These are phyloP conservation scores for Mycena haematopus DNA, from an alignment of 768 basidiomycete genomes.

Conservation along the genomic window DNA sequence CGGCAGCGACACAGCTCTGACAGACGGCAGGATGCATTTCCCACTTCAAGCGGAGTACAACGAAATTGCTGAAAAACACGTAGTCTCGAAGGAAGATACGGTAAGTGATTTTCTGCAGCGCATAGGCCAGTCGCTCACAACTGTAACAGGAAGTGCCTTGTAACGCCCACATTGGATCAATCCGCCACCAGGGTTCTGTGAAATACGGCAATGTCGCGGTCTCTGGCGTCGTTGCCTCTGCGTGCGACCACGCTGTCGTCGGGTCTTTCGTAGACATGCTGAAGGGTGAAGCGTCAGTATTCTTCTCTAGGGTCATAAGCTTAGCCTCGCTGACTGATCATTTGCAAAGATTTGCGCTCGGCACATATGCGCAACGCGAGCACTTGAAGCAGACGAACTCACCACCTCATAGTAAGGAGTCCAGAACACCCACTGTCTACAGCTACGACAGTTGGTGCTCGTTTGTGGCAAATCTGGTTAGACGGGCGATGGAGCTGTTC, in stretches of 20 bases:
- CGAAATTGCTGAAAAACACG: background rate
- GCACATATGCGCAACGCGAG: slow-evolving; percentile 17
- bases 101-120: background rate
- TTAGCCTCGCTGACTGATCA: background rate
- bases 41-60: slow-evolving; percentile 9
- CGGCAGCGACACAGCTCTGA: slow-evolving; percentile 10
- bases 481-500: slow-evolving; percentile 11
- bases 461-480: slow-evolving; percentile 9
- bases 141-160: slow-evolving; percentile 10
- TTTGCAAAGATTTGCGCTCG: slow-evolving; percentile 9
- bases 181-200: slow-evolving; percentile 9
- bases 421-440: background rate
- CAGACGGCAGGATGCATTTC: slow-evolving; percentile 20
- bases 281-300: slow-evolving; percentile 17
- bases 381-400: slow-evolving; percentile 8
- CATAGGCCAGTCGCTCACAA: background rate
- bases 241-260: slow-evolving; percentile 16
- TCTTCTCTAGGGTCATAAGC: background rate
- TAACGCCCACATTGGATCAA: slow-evolving; percentile 15
- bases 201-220: slow-evolving; percentile 19
- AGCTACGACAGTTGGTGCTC: slow-evolving; percentile 22
- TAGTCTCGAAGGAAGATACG: slow-evolving; percentile 12
- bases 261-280: slow-evolving; percentile 19
- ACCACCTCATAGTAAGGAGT: slow-evolving; percentile 1
- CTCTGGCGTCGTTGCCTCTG: slow-evolving; percentile 6